Evolutionary conservation across 441 rosid species (phyloP), one percentile per base, ranked within the genome.

Genomic region (Populus hybrid): DNA sequence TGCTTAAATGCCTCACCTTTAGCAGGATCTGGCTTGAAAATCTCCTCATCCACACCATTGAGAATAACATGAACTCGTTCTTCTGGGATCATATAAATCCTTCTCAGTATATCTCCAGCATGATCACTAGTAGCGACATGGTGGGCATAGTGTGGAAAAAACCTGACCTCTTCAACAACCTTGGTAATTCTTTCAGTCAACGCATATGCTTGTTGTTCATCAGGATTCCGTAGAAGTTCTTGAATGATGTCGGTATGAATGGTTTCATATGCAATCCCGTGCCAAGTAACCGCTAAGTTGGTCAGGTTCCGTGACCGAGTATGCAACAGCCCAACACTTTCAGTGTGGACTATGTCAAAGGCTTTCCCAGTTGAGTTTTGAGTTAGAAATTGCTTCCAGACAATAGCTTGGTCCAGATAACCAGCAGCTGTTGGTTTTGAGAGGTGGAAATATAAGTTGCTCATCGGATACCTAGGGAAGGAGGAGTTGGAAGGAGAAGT

Each of bases 81-180:
- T 69, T 92, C 95, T 4, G 98, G 97, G 76, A 93, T 93, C 98
- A 93, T 95, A 82, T 93, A 95, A 74, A 93, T 91, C 75, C 96
- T 86, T 82, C 88, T 92, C 73, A 95, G 85, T 57, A 93, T 86
- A 83, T 93, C 98, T 40, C 98, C 99, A 2, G 88, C 94, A 63
- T 95, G 97, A 83, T 95, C 96, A 69, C 97, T 95, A 7, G 98
- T 95, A 74, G 97, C 95, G 76, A 95, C 95, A 83, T 95, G 97
- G 83, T 93, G 95, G 64, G 94, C 85, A 77, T 92, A 95, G 20
- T 85, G 85, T n/a, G 84, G 92, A 80, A 93, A 95, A 80, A 95
- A 92, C 83, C 84, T 93, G 57, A 95, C 92, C 87, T 95, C 99
- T 14, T 89, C 91, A 2, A 92, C 92, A 71, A 93, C 95, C 80